Conservation (phyloP, 345 rosid species). For the Lepidium aucheri region DNA sequence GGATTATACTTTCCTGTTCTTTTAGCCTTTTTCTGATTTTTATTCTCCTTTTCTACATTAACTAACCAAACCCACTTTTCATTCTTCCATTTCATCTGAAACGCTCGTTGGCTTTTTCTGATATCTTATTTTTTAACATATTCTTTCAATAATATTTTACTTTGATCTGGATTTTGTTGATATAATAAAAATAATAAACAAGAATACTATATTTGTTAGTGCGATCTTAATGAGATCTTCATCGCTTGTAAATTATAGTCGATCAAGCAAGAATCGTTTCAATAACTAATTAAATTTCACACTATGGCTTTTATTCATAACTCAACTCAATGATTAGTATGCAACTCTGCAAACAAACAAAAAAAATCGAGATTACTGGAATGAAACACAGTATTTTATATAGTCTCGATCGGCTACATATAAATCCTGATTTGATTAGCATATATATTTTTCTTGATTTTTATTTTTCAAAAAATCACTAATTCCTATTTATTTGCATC, state of each 20-base stretch:
- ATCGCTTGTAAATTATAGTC: neutral
- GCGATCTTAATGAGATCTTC: neutral
- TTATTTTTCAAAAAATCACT: too few relatives aligned
- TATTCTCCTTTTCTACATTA: constrained; percentile 19
- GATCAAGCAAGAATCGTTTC: neutral
- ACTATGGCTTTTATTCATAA: neutral
- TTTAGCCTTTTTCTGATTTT: constrained; percentile 21
- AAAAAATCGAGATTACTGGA: neutral
- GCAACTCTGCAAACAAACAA: neutral
- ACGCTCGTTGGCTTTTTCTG: constrained; percentile 6
- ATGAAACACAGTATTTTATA: neutral
- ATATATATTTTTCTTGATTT: too few relatives aligned
- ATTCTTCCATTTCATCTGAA: constrained; percentile 10
- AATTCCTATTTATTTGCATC: neutral
- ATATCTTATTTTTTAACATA: neutral
- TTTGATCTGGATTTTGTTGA: neutral
- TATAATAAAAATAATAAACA: neutral
- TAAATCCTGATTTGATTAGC: too few relatives aligned
- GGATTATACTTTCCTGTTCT: constrained; percentile 2
- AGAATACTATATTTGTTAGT: neutral
- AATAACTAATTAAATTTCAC: neutral
- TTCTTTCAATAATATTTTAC: neutral
- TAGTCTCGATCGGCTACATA: too few relatives aligned
- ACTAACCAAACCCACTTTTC: constrained; percentile 24
- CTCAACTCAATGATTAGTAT: neutral